These are phyloP conservation scores for Annulohypoxylon truncatum DNA, from an alignment of 2,329 filamentous ascomycete genomes.

Conservation along the genomic window DNA sequence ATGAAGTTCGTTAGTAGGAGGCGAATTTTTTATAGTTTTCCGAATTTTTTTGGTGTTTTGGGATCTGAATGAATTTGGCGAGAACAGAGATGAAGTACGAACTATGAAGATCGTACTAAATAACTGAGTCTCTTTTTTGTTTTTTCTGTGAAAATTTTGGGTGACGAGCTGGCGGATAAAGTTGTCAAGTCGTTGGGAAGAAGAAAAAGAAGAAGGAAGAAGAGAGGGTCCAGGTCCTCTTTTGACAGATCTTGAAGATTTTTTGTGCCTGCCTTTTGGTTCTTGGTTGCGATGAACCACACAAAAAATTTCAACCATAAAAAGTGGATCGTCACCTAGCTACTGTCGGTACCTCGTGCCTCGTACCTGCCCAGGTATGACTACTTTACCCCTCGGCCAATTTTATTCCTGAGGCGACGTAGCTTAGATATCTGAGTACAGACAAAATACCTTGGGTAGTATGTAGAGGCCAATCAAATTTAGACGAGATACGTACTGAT, in stretches of 20 bases:
- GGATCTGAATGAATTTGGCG: slow-evolving; percentile 59
- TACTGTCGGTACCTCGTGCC: slow-evolving; percentile 1
- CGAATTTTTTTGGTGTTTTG: slow-evolving; percentile 70
- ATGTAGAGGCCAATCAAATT: slow-evolving; percentile 19
- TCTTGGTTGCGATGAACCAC: slow-evolving; percentile 44
- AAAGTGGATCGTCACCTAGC: slow-evolving; percentile 26
- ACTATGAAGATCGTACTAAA: slow-evolving; percentile 60
- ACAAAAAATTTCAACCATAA: slow-evolving; percentile 40
- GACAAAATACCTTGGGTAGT: slow-evolving; percentile 1
- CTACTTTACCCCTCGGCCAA: slow-evolving; percentile 24
- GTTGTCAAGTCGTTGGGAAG: slow-evolving; percentile 60
- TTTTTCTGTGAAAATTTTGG: slow-evolving; percentile 55
- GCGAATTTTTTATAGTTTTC: slow-evolving; percentile 63
- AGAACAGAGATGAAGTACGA: slow-evolving; percentile 71
- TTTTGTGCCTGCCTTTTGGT: slow-evolving; percentile 45
- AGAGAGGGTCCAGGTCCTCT: slow-evolving; percentile 38
- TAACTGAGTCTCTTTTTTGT: slow-evolving; percentile 61
- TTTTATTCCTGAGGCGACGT: background rate
- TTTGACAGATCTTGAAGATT: slow-evolving; percentile 46
- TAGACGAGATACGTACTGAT: slow-evolving; percentile 3
- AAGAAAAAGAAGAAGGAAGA: slow-evolving; percentile 53
- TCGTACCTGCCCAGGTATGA: slow-evolving; percentile 6
- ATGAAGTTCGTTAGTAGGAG: slow-evolving; percentile 37
- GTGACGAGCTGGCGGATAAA: slow-evolving; percentile 59
- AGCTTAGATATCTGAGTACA: slow-evolving; percentile 11